Evolutionary conservation across 2,329 filamentous ascomycete species (phyloP).

Genomic region (Fusarium sp.): DNA sequence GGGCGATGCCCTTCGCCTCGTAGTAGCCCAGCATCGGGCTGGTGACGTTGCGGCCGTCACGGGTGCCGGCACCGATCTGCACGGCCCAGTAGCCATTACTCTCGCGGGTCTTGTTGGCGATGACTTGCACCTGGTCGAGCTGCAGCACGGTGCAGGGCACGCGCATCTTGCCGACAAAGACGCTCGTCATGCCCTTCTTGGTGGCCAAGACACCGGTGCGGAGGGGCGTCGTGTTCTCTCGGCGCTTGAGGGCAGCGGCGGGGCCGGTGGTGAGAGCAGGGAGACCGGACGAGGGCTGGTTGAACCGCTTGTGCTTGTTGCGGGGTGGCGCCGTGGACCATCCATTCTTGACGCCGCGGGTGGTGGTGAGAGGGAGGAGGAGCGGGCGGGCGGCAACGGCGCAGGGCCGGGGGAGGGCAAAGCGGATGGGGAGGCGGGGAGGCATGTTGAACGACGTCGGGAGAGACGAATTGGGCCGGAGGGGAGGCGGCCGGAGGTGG

Average conservation of each 20-base stretch:
- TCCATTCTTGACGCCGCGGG: constrained; percentile 71
- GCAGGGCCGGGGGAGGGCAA: constrained; percentile 60
- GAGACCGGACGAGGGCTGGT: constrained; percentile 70
- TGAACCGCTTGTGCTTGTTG: constrained; percentile 72
- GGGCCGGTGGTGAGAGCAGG: constrained; percentile 71
- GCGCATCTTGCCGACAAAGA: constrained; percentile 85
- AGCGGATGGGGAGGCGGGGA: constrained; percentile 61
- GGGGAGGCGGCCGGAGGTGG: constrained; percentile 19
- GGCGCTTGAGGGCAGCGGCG: constrained; percentile 73
- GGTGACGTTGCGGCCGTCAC: constrained; percentile 82
- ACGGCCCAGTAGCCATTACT: constrained; percentile 95
- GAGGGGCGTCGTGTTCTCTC: constrained; percentile 71
- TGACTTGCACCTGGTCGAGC: constrained; percentile 91
- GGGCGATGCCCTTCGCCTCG: constrained; percentile 83
- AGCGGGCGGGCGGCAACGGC: constrained; percentile 54
- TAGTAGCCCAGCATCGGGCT: constrained; percentile 90
- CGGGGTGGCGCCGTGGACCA: constrained; percentile 72
- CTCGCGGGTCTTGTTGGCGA: constrained; percentile 86
- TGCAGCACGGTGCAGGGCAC: constrained; percentile 93
- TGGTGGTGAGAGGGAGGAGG: constrained; percentile 63
- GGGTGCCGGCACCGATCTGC: constrained; percentile 86
- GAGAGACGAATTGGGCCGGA: constrained; percentile 27
- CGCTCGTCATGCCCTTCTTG: constrained; percentile 96
- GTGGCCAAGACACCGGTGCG: constrained; percentile 87
- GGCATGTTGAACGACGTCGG: constrained; percentile 55